Percentiles rank a stretch among this genome's conserved stretches.
Evolutionary conservation across 768 basidiomycete genomes (phyloP).

Genomic region (Trametes elegans): DNA sequence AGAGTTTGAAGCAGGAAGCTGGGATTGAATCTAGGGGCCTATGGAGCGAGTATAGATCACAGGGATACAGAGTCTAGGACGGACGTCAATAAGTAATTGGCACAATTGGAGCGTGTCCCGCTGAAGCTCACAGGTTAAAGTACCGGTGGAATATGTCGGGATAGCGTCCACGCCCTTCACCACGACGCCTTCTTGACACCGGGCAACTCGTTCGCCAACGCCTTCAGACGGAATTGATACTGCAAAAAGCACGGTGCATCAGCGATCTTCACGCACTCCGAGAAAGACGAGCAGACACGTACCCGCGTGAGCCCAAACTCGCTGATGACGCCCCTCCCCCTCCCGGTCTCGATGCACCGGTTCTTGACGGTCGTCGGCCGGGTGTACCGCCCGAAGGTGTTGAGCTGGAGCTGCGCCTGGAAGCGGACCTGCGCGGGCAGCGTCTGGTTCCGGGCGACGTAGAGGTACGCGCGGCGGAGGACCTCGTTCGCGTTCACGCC

Average conservation of each 20-base stretch:
- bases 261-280: neutral
- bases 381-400: slow-evolving; percentile 79
- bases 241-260: slow-evolving; percentile 31
- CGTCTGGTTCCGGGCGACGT: slow-evolving; percentile 88
- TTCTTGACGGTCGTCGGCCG: slow-evolving; percentile 89
- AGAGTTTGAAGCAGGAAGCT: too few species aligned
- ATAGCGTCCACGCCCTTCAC: slow-evolving; percentile 39
- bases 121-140: neutral
- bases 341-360: slow-evolving; percentile 81
- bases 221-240: slow-evolving; percentile 91
- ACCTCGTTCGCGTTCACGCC: slow-evolving; percentile 77
- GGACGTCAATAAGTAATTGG: too few species aligned
- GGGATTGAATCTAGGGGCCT: too few species aligned
- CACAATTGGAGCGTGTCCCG: too few species aligned
- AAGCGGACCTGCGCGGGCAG: slow-evolving; percentile 88
- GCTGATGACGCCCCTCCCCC: slow-evolving; percentile 84
- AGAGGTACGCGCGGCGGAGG: slow-evolving; percentile 85
- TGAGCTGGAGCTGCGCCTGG: slow-evolving; percentile 91
- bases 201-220: slow-evolving; percentile 75
- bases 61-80: too few species aligned
- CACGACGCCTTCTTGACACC: slow-evolving; percentile 93
- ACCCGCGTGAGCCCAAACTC: slow-evolving; percentile 88
- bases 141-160: neutral
- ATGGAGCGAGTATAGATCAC: too few species aligned
- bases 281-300: slow-evolving; percentile 1